Evolutionary conservation across 257 asterid species (phyloP).

Genomic region (Echites panduratus): DNA sequence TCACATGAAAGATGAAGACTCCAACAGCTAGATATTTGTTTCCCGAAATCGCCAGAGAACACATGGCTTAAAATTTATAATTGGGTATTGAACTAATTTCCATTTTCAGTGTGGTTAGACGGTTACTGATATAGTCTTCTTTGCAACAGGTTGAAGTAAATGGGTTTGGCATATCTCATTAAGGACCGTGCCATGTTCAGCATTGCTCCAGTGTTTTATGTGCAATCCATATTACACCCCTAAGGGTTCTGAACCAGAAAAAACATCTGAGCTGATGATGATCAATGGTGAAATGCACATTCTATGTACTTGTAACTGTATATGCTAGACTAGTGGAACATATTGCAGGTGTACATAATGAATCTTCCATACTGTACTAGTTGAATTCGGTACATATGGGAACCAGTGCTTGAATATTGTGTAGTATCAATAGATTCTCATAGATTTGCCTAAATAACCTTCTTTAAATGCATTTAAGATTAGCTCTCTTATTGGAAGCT

Average conservation of each 20-base stretch:
- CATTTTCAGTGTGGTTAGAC: not conserved
- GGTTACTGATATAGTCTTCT: not conserved
- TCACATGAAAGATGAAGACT: not conserved
- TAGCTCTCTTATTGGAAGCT: no score
- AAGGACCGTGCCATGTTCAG: not conserved
- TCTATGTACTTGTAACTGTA: not conserved
- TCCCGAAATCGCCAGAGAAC: not conserved
- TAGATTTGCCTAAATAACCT: not conserved
- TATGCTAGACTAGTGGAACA: not conserved
- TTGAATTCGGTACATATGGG: not conserved
- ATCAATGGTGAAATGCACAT: not conserved
- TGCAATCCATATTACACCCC: not conserved
- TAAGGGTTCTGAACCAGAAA: not conserved
- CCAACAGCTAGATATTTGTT: not conserved
- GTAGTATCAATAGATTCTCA: not conserved
- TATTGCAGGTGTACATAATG: conserved; percentile 7
- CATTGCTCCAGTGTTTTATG: not conserved
- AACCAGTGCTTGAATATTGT: not conserved
- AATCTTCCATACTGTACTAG: not conserved
- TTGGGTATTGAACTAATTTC: not conserved
- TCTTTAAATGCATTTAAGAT: no score
- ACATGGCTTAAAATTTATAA: not conserved
- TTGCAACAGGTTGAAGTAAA: not conserved
- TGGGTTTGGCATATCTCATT: not conserved
- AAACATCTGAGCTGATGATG: not conserved